Evolutionary conservation across 2,329 filamentous ascomycete genomes (phyloP).

Genomic region (Aspergillus quadrilineatus): DNA sequence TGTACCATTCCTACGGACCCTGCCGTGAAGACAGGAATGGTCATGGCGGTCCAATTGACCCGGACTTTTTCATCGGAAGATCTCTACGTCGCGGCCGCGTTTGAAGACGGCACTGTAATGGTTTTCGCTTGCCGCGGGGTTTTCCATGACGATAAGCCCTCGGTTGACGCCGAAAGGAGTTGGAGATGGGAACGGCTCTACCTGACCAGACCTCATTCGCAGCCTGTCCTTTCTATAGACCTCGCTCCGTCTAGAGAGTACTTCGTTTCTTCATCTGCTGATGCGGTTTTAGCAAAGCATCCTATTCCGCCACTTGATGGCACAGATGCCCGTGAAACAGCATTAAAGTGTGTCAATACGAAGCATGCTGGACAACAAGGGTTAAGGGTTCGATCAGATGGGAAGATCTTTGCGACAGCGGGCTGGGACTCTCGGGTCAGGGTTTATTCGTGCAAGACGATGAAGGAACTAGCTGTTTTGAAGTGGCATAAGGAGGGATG

Average conservation of each 20-base stretch:
- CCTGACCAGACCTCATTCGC: slow-evolving; percentile 65
- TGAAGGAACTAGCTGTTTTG: slow-evolving; percentile 85
- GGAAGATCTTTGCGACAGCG: slow-evolving; percentile 79
- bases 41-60: slow-evolving; percentile 68
- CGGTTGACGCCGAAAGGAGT: slow-evolving; percentile 20
- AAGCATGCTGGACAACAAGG: slow-evolving; percentile 90
- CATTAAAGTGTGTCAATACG: slow-evolving; percentile 67
- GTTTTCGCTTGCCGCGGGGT: slow-evolving; percentile 57
- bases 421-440: slow-evolving; percentile 85
- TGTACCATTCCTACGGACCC: slow-evolving; percentile 55
- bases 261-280: slow-evolving; percentile 80
- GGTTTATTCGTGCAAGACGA: slow-evolving; percentile 75
- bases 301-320: slow-evolving; percentile 51
- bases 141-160: slow-evolving; percentile 35
- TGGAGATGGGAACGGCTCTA: slow-evolving; percentile 60
- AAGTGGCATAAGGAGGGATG: slow-evolving; percentile 93
- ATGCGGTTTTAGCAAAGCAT: slow-evolving; percentile 76
- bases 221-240: slow-evolving; percentile 77
- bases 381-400: slow-evolving; percentile 73
- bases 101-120: slow-evolving; percentile 78
- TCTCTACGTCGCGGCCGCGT: slow-evolving; percentile 70
- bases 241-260: slow-evolving; percentile 51
- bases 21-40: slow-evolving; percentile 63
- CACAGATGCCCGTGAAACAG: slow-evolving; percentile 31
- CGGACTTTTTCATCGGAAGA: slow-evolving; percentile 53